A percentile compares a stretch with the other conserved stretches of the same genome.
phyloP scores from a whole-genome alignment of 495 filamentous ascomycete species.

The Parathielavia hyrcaniae region DNA sequence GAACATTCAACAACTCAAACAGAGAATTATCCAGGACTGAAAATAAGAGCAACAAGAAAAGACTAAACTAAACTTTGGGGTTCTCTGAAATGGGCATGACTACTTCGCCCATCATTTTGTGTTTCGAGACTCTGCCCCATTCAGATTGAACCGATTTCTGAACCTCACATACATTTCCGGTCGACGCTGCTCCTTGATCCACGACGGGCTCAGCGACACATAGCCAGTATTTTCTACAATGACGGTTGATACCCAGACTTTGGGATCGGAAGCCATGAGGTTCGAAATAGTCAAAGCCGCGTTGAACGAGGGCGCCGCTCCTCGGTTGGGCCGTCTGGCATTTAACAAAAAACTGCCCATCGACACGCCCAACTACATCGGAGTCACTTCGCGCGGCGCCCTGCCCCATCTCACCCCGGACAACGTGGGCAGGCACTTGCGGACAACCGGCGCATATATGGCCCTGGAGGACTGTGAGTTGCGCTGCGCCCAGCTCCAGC shows the following conservation, averaged over 20 bases:
- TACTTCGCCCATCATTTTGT: no score
- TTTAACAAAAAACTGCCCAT: conserved; percentile 55
- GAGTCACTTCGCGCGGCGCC: conserved; percentile 69
- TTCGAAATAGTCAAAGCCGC: conserved; percentile 40
- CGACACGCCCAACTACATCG: conserved; percentile 76
- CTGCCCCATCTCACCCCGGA: conserved; percentile 88
- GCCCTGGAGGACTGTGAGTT: conserved; percentile 87
- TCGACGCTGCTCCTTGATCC: not conserved
- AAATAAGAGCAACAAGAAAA: no score
- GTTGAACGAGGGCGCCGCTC: conserved; percentile 28
- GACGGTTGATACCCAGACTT: conserved; percentile 17
- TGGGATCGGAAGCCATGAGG: conserved; percentile 27
- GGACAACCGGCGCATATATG: conserved; percentile 64
- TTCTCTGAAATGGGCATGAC: no score
- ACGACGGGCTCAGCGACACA: not conserved
- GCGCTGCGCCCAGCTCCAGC: not conserved
- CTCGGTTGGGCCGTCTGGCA: conserved; percentile 58
- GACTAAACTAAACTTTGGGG: no score
- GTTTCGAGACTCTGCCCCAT: no score
- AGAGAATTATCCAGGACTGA: no score
- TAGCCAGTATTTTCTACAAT: conserved; percentile 12
- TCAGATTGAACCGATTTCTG: no score
- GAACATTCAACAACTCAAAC: no score
- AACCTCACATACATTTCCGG: no score
- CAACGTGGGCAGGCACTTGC: conserved; percentile 58